Evolutionary conservation across 2,329 filamentous ascomycete genomes (phyloP), one percentile per base, ranked within the genome.

Genomic region (Ascochyta koolunga): DNA sequence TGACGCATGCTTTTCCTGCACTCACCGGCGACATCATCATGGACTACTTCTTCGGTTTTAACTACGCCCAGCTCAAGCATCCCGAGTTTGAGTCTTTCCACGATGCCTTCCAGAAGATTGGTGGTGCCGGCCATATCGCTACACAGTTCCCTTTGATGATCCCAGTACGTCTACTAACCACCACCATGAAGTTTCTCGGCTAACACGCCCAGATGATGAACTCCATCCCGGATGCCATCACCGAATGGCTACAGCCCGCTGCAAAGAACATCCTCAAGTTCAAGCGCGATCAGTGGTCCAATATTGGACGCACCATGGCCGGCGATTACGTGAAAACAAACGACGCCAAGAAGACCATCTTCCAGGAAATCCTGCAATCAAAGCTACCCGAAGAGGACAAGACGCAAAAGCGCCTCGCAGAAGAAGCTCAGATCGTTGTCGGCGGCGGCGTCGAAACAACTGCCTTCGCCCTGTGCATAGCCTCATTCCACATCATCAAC

Each of bases 1-100:
- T 73, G 24, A 61, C 59, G 11, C 50, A 65, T 50, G 66, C 74
- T 0, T 78, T 76, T 43, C 75, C 71, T 19, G 77, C 76, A 18
- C 68, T 77, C 39, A 76, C 76, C 2, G 78, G 77, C 27, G 79
- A 81, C 27, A 73, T 80, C 38, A 78, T 81, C 58, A 78, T 77
- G 54, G 70, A 77, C 46, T 80, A 79, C 53, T 72, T 71, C 56
- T 72, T 72, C 40, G 70, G 71, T 11, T 70, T 73, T 61, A 71
- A 72, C 51, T 68, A 71, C 31, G 58, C 47, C 11, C 69, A 71
- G 40, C 63, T 72, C 49, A 68, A 70, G 54, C 54, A 71, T 24
- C 67, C 70, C 0, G 60, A 69, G n/a, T 74, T 73, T 43, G 62
- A 65, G 5, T 71, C 67, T 1, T 74, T 73, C 42, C 70, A 73